Evolutionary conservation across 441 rosid genomes (phyloP).

Genomic region (Euphorbia celastroides): DNA sequence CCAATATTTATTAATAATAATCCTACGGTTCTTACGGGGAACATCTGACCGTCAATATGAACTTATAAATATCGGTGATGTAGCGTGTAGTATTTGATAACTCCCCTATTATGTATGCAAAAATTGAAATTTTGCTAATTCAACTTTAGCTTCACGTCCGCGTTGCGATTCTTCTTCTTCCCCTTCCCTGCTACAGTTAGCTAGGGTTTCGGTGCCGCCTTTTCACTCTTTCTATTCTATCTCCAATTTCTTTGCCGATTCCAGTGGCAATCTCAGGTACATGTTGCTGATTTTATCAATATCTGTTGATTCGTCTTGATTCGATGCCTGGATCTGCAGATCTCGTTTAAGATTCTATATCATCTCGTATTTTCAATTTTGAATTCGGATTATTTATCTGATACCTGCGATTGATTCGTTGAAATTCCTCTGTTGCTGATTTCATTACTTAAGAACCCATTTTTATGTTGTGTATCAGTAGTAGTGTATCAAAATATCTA

Average conservation of each 20-base stretch:
- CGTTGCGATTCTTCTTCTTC: background rate
- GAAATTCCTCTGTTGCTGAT: background rate
- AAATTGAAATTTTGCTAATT: background rate
- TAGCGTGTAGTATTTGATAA: constrained; percentile 1
- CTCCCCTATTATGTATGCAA: background rate
- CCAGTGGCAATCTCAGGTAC: background rate
- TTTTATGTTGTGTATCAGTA: background rate
- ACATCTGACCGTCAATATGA: background rate
- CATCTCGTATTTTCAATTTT: background rate
- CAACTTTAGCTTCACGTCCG: constrained; percentile 12
- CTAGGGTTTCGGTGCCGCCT: constrained; percentile 14
- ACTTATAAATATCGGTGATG: background rate
- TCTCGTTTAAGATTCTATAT: background rate
- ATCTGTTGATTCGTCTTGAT: background rate
- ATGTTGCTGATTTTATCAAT: background rate
- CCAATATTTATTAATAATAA: no score
- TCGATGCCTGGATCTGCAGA: background rate
- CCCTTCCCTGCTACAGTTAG: background rate
- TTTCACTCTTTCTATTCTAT: background rate
- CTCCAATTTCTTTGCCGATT: background rate
- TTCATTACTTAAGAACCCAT: background rate
- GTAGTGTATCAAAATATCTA: background rate
- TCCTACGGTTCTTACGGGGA: no score
- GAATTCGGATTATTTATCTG: background rate
- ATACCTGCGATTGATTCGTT: background rate